phyloP scores from a whole-genome alignment of 2,329 filamentous ascomycete species.

The Sclerotinia spermophila region DNA sequence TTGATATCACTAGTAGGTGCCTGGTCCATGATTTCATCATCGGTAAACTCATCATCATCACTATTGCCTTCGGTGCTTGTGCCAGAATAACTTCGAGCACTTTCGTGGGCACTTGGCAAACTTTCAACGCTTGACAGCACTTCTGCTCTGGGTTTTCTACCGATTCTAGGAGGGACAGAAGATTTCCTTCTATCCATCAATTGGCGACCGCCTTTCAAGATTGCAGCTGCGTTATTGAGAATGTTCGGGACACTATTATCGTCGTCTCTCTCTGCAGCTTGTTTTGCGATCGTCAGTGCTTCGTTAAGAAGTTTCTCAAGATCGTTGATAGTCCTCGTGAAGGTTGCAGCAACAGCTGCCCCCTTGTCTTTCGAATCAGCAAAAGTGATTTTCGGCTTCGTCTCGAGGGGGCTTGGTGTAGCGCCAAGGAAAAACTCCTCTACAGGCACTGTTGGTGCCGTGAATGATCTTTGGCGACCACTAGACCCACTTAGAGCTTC shows the following conservation, averaged over 20 bases:
- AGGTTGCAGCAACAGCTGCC: conserved; percentile 30
- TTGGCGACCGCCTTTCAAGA: conserved; percentile 28
- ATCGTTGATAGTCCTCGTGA: conserved; percentile 38
- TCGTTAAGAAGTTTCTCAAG: conserved; percentile 39
- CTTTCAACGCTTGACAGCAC: conserved; percentile 23
- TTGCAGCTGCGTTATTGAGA: conserved; percentile 27
- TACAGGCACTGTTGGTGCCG: conserved; percentile 19
- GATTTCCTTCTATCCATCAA: conserved; percentile 1
- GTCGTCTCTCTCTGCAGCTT: conserved; percentile 34
- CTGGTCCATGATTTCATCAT: neutral
- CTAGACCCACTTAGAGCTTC: conserved; percentile 14
- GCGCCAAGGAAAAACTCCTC: conserved; percentile 24
- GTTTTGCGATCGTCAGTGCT: conserved; percentile 39
- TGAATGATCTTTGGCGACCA: conserved; percentile 20
- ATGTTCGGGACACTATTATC: conserved; percentile 24
- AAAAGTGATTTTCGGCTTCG: conserved; percentile 10
- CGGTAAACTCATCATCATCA: conserved; percentile 15
- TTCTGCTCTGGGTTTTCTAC: neutral
- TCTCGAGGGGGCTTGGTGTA: conserved; percentile 15
- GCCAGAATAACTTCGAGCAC: conserved; percentile 28
- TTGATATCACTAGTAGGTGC: neutral
- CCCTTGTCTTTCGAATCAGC: conserved; percentile 17
- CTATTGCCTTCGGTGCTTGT: conserved; percentile 26
- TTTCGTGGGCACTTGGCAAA: conserved; percentile 32
- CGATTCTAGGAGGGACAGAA: neutral